phyloP scores from a whole-genome alignment of 495 filamentous ascomycete species.

The Penicillium odoratum region DNA sequence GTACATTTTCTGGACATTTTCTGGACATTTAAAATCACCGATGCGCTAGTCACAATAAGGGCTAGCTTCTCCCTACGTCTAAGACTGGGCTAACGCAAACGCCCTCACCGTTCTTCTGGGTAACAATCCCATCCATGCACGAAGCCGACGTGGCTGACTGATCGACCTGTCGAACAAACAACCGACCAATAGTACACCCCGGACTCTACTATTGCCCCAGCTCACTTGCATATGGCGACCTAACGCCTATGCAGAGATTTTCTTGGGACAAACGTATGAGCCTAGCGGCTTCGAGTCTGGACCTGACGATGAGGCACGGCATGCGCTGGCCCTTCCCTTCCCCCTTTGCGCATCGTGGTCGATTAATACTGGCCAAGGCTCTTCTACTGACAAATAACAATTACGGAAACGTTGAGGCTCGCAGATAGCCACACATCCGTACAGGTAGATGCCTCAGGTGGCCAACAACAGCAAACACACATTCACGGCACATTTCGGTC shows the following conservation, averaged over 20 bases:
- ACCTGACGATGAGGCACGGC: background rate
- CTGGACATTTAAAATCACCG: too few relatives aligned
- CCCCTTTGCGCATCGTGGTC: background rate
- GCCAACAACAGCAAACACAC: background rate
- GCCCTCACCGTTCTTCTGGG: background rate
- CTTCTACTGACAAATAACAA: too few relatives aligned
- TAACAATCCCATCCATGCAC: constrained; percentile 2
- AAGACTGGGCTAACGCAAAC: background rate
- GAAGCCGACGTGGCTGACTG: constrained; percentile 6
- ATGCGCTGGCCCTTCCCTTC: too few relatives aligned
- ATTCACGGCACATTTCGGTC: background rate
- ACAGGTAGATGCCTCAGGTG: background rate
- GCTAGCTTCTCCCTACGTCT: too few relatives aligned
- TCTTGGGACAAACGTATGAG: background rate
- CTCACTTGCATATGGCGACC: background rate
- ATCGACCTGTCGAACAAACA: constrained; percentile 1
- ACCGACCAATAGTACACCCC: background rate
- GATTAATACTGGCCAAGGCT: background rate
- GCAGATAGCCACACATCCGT: background rate
- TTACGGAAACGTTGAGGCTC: background rate
- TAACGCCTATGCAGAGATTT: constrained; percentile 6
- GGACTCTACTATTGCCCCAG: background rate
- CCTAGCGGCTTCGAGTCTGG: background rate
- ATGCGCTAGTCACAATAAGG: too few relatives aligned
- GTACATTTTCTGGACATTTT: too few relatives aligned